Conservation (phyloP, 202 grass and related monocot species). For the Panicum virgatum region DNA sequence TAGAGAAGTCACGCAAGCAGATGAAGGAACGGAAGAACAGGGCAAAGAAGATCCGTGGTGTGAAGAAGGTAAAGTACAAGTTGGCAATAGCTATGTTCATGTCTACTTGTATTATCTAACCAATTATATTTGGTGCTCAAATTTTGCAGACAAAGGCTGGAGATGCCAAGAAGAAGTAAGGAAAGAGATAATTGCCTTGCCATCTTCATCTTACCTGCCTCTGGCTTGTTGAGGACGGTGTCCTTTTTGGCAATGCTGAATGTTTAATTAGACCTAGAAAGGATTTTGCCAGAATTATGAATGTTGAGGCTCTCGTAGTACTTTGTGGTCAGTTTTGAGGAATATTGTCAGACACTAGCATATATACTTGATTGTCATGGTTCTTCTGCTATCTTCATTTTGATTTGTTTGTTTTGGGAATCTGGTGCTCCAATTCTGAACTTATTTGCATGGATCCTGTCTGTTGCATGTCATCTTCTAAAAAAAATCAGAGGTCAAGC, state of each 20-base stretch:
- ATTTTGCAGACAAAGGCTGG: slow-evolving; percentile 87
- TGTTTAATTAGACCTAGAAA: slow-evolving; percentile 38
- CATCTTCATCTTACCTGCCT: slow-evolving; percentile 14
- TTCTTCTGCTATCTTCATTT: background rate
- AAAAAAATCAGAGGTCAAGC: too few species aligned
- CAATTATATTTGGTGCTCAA: background rate
- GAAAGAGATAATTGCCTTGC: background rate
- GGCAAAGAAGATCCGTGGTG: slow-evolving; percentile 83
- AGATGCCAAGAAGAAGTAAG: slow-evolving; percentile 93
- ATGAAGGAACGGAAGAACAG: slow-evolving; percentile 99
- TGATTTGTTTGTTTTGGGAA: background rate
- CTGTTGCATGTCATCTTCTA: too few species aligned
- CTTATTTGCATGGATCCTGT: too few species aligned
- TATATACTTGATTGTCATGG: background rate
- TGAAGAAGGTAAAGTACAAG: slow-evolving; percentile 70
- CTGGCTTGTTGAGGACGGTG: slow-evolving; percentile 13
- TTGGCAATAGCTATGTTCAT: background rate
- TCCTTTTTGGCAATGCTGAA: slow-evolving; percentile 27
- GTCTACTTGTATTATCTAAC: background rate
- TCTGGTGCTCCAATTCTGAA: too few species aligned
- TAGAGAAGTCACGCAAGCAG: slow-evolving; percentile 94
- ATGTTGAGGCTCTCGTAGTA: slow-evolving; percentile 30
- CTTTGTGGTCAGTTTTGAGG: slow-evolving; percentile 34
- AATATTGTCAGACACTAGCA: slow-evolving; percentile 19
- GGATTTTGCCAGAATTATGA: slow-evolving; percentile 22